phyloP scores from a whole-genome alignment of 2,329 filamentous ascomycete genomes.

The Rhynchosporium agropyri region DNA sequence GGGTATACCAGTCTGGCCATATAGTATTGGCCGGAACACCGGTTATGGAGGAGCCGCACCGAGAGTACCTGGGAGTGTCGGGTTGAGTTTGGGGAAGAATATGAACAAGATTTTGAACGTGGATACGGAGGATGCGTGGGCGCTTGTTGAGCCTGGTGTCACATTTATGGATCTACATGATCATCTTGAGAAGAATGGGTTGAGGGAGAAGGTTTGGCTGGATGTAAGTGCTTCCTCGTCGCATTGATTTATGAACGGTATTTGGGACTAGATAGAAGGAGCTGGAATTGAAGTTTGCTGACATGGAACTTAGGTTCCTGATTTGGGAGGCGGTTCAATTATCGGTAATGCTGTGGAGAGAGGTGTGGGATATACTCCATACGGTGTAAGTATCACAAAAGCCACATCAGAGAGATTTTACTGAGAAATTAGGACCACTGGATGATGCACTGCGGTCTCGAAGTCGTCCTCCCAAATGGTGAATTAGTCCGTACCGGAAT shows the following conservation, averaged over 20 bases:
- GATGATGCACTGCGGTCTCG: conserved; percentile 47
- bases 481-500: conserved; percentile 52
- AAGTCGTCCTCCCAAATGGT: conserved; percentile 50
- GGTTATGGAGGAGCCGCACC: conserved; percentile 60
- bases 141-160: conserved; percentile 58
- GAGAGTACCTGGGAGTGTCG: conserved; percentile 53
- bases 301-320: conserved; percentile 22
- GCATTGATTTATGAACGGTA: neutral
- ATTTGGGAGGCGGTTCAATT: conserved; percentile 48
- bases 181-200: conserved; percentile 48
- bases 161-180: conserved; percentile 55
- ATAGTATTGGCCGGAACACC: conserved; percentile 9
- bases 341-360: conserved; percentile 52
- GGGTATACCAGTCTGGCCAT: conserved; percentile 18
- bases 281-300: no score
- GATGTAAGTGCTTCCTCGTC: conserved; percentile 40
- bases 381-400: conserved; percentile 42
- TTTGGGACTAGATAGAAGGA: no score
- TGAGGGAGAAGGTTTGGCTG: conserved; percentile 48
- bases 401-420: neutral
- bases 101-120: conserved; percentile 58
- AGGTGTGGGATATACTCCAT: conserved; percentile 52
- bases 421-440: conserved; percentile 43
- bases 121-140: conserved; percentile 52
- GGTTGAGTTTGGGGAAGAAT: conserved; percentile 53